Evolutionary conservation across 768 basidiomycete species (phyloP).

Genomic region (Albatrellus ellisii): DNA sequence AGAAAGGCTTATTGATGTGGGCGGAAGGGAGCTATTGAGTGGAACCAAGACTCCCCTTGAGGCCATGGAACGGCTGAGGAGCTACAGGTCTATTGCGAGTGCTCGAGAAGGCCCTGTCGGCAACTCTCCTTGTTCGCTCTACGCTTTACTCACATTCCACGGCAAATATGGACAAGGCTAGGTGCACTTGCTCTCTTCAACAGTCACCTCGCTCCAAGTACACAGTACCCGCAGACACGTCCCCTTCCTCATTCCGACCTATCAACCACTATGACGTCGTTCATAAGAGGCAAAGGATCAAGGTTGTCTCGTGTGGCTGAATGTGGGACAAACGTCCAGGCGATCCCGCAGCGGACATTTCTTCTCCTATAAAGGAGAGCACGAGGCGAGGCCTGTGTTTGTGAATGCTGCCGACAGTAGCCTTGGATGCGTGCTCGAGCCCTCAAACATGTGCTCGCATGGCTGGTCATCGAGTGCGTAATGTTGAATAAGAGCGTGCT

Average conservation of each 20-base stretch:
- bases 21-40: no score
- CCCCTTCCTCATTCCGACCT: conserved; percentile 61
- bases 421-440: conserved; percentile 48
- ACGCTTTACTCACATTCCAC: conserved; percentile 44
- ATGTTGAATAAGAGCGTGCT: conserved; percentile 41
- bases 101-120: conserved; percentile 61
- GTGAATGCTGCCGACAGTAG: conserved; percentile 58
- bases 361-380: conserved; percentile 67
- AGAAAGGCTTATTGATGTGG: no score
- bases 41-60: no score
- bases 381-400: conserved; percentile 46
- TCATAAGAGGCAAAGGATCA: conserved; percentile 3
- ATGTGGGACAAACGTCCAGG: conserved; percentile 14
- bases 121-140: conserved; percentile 3
- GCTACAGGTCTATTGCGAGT: conserved; percentile 60
- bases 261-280: conserved; percentile 28
- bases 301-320: no score
- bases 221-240: conserved; percentile 46
- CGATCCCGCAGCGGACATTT: conserved; percentile 26
- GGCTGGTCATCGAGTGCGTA: conserved; percentile 30
- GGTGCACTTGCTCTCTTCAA: conserved; percentile 47
- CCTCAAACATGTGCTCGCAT: conserved; percentile 31
- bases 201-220: conserved; percentile 58
- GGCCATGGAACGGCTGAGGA: no score
- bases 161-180: conserved; percentile 65